Percentiles rank a stretch among this genome's conserved stretches.
phyloP scores from a whole-genome alignment of 805 yeast species.

The Starmerella khaoyaiensis region DNA sequence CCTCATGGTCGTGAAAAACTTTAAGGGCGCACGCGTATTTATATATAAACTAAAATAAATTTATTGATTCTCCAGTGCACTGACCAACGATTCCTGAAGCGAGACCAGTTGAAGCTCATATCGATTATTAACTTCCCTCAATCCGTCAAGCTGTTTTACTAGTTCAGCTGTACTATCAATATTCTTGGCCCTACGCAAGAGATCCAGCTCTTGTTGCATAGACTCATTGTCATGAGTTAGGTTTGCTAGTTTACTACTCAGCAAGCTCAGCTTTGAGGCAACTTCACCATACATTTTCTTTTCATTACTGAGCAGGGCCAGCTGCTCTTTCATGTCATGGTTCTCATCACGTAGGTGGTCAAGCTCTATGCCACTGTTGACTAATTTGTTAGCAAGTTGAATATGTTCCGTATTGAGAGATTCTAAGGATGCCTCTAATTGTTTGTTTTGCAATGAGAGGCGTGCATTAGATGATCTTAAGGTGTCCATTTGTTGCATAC shows the following conservation, averaged over 20 bases:
- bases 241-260: slow-evolving; percentile 4
- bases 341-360: slow-evolving; percentile 72
- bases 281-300: slow-evolving; percentile 8
- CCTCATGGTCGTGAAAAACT: slow-evolving; percentile 18
- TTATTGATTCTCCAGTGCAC: slow-evolving; percentile 11
- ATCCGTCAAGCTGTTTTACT: slow-evolving; percentile 11
- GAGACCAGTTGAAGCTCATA: slow-evolving; percentile 21
- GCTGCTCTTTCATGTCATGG: slow-evolving; percentile 34
- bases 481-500: slow-evolving; percentile 47
- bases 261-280: not conserved
- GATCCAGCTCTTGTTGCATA: slow-evolving; percentile 16
- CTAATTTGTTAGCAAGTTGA: slow-evolving; percentile 75
- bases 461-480: slow-evolving; percentile 55
- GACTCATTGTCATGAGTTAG: slow-evolving; percentile 10
- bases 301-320: slow-evolving; percentile 6
- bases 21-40: not conserved
- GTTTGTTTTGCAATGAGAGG: slow-evolving; percentile 57
- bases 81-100: slow-evolving; percentile 21
- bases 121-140: slow-evolving; percentile 17
- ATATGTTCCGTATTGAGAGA: slow-evolving; percentile 71
- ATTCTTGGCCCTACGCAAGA: slow-evolving; percentile 7
- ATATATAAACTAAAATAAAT: not conserved
- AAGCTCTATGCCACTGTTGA: slow-evolving; percentile 57
- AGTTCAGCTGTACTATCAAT: slow-evolving; percentile 8
- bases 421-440: slow-evolving; percentile 56